Percentiles rank a stretch among this genome's conserved stretches.
Evolutionary conservation across 768 basidiomycete species (phyloP).

Genomic region (Pleurotus tuber-regium): DNA sequence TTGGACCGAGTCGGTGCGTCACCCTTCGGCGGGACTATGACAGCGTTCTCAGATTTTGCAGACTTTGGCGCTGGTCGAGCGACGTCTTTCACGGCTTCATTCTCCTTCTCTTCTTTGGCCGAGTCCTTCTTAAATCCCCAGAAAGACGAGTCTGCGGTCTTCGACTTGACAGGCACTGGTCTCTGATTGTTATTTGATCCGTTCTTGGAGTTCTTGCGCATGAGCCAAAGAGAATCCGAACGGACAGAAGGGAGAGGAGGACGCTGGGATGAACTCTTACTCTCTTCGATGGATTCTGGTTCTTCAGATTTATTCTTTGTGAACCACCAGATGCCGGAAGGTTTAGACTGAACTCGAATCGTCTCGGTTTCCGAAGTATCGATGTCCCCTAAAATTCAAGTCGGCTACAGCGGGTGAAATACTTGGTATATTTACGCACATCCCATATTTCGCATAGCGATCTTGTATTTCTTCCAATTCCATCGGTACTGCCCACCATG

Average conservation of each 20-base stretch:
- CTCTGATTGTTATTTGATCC: neutral
- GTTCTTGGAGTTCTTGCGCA: constrained; percentile 7
- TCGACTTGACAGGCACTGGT: constrained; percentile 4
- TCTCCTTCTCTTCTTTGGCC: constrained; percentile 9
- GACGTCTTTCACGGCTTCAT: constrained; percentile 11
- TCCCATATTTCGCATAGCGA: constrained; percentile 79
- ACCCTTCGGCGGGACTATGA: neutral
- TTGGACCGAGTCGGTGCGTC: constrained; percentile 1
- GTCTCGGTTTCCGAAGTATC: constrained; percentile 58
- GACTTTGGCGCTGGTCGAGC: neutral
- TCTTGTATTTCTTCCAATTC: constrained; percentile 81
- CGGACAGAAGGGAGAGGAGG: neutral
- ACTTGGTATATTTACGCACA: constrained; percentile 46
- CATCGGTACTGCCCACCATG: constrained; percentile 77
- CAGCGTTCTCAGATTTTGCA: constrained; percentile 4
- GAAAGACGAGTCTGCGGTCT: constrained; percentile 22
- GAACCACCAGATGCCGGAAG: constrained; percentile 46
- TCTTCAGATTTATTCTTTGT: constrained; percentile 8
- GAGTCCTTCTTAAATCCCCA: constrained; percentile 25
- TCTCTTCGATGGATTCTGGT: constrained; percentile 5
- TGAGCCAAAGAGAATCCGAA: constrained; percentile 5
- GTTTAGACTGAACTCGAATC: constrained; percentile 54
- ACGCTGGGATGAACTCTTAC: neutral
- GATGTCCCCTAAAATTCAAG: constrained; percentile 54
- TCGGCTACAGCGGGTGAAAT: neutral